These are phyloP conservation scores for Phaffia australis DNA, from an alignment of 768 basidiomycete species.

Conservation along the genomic window DNA sequence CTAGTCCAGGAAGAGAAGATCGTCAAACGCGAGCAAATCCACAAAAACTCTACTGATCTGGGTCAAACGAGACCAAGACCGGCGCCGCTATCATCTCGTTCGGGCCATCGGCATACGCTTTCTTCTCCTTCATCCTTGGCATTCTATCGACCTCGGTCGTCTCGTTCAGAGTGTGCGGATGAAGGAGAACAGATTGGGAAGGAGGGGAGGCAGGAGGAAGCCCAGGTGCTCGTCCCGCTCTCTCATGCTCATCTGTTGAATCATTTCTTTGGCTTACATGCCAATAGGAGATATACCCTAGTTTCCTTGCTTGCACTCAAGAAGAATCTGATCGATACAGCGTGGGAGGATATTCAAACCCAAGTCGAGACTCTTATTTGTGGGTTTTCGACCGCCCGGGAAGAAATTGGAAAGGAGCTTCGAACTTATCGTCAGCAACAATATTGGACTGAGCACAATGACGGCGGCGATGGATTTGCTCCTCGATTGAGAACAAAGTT, in stretches of 20 bases:
- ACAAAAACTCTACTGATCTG: no score
- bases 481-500: neutral
- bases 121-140: no score
- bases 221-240: neutral
- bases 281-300: constrained; percentile 12
- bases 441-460: neutral
- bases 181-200: no score
- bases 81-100: no score
- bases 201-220: no score
- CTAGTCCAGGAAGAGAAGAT: no score
- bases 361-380: neutral
- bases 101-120: no score
- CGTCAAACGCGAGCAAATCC: no score
- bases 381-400: constrained; percentile 3
- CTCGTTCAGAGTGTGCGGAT: no score
- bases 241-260: constrained; percentile 16
- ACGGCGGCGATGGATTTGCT: neutral
- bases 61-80: no score
- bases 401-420: neutral
- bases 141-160: no score
- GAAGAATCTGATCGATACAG: neutral
- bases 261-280: constrained; percentile 12
- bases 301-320: constrained; percentile 17
- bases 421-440: neutral
- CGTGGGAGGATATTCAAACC: constrained; percentile 10